Evolutionary conservation across 1,284 basidiomycete species (phyloP), one percentile per base, ranked within the genome.

Genomic region (Caloboletus inedulis): DNA sequence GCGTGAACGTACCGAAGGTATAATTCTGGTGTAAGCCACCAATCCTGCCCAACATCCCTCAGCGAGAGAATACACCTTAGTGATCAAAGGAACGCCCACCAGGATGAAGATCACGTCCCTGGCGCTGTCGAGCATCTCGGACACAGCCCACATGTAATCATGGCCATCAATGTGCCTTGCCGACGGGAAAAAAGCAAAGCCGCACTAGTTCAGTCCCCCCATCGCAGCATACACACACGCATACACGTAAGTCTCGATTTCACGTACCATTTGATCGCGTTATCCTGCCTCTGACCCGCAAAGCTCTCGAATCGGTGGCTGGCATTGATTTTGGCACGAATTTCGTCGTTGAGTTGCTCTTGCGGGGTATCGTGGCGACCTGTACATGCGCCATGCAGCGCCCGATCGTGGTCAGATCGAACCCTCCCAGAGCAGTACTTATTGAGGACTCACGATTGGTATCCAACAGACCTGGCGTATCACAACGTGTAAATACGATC

Each of bases 141-240:
- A 92, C 30, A 96, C 69, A 0, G 94, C 94, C 81, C 89, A 96
- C 79, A 97, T 91, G 69, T 95, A 97, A 73, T 97, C 91, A 54
- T 92, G 88, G 0, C 93, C 92, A 63, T 94, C 92, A 46, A 94
- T 80, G 64, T 93, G 90, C 86, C 87, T 88, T 37, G 44, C 16
- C 36, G 13, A 19, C 12, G 40, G 18, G 23, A 16, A 33, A 47
- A 12, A 7, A 23, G 5, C 23, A 49, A 10, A 23, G 7, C 14
- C 35, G 9, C 34, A 43, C 13, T 9, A n/a, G 7, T 29, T 55
- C 34, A 56, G 49, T 23, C 23, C 14, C 16, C 34, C 29, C 10
- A 25, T 16, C 30, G 31, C 21, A 37, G 23, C 12, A 12, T 1
- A 9, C 4, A 9, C 4, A 7, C 27, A 3, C 16, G 21, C 37